Percentiles rank a stretch among this genome's conserved stretches.
Evolutionary conservation across 768 basidiomycete genomes (phyloP).

Genomic region (Lentinula detonsa): DNA sequence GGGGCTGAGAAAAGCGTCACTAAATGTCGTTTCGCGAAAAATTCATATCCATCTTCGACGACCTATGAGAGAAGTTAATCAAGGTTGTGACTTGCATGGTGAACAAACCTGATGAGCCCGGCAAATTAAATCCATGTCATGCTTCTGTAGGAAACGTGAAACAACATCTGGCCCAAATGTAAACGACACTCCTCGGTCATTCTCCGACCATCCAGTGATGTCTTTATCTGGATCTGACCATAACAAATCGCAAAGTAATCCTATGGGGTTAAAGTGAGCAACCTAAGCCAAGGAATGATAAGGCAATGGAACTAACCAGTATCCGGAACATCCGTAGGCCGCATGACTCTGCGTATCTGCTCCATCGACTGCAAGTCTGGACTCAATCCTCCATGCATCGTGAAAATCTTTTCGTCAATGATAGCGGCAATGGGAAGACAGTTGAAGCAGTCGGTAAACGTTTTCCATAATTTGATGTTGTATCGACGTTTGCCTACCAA

Average conservation of each 20-base stretch:
- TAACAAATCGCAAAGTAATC: conserved; percentile 90
- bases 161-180: conserved; percentile 99
- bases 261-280: conserved; percentile 29
- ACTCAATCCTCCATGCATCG: conserved; percentile 97
- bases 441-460: conserved; percentile 99
- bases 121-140: conserved; percentile 99
- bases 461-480: conserved; percentile 99
- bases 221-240: conserved; percentile 99
- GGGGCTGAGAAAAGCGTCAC: conserved; percentile 97
- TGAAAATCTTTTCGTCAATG: conserved; percentile 99
- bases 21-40: conserved; percentile 95
- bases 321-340: conserved; percentile 98
- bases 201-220: conserved; percentile 99
- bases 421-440: conserved; percentile 98
- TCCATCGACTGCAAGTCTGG: conserved; percentile 99
- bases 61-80: conserved; percentile 44
- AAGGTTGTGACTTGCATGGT: not conserved
- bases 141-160: conserved; percentile 96
- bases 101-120: conserved; percentile 87
- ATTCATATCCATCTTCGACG: conserved; percentile 98
- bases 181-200: conserved; percentile 97
- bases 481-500: conserved; percentile 93
- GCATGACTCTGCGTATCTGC: conserved; percentile 98
- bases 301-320: conserved; percentile 56
- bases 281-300: conserved; percentile 3